A percentile compares a stretch with the other conserved stretches of the same genome.
phyloP scores from a whole-genome alignment of 2,329 filamentous ascomycete species.

The Epichloe scottii region DNA sequence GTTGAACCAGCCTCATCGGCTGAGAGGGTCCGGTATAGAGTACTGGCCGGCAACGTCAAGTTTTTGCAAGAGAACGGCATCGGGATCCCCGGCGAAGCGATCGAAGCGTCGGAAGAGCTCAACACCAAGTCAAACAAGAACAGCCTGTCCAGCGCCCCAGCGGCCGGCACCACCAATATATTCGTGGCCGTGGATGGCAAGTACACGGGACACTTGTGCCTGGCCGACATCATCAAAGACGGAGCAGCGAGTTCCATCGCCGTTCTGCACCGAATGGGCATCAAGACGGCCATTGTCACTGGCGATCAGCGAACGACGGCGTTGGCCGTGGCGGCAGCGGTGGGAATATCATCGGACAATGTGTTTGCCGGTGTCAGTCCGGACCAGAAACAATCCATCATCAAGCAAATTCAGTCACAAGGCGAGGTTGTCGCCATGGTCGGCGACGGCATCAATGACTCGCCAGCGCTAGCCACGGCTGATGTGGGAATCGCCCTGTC shows the following conservation, averaged over 20 bases:
- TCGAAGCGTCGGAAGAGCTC: conserved; percentile 49
- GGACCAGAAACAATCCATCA: conserved; percentile 78
- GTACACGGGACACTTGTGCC: conserved; percentile 71
- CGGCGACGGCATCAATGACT: conserved; percentile 97
- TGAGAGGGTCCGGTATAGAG: conserved; percentile 60
- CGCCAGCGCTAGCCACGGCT: conserved; percentile 82
- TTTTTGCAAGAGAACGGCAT: conserved; percentile 65
- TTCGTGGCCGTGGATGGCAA: conserved; percentile 75
- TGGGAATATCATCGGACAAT: conserved; percentile 64
- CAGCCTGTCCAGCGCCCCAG: conserved; percentile 17
- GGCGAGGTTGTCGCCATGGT: conserved; percentile 90
- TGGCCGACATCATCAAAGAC: conserved; percentile 85
- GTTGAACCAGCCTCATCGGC: conserved; percentile 63
- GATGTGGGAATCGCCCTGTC: conserved; percentile 88
- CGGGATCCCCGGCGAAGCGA: conserved; percentile 47
- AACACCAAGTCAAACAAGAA: conserved; percentile 31
- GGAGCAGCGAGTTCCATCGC: conserved; percentile 70
- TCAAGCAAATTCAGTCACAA: conserved; percentile 59
- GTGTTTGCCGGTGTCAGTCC: conserved; percentile 84
- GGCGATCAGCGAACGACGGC: conserved; percentile 83
- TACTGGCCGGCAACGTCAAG: conserved; percentile 71
- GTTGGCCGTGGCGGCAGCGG: conserved; percentile 65
- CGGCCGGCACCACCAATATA: conserved; percentile 68
- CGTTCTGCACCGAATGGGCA: conserved; percentile 71
- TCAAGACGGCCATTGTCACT: conserved; percentile 84